Base-by-base conservation (phyloP, 2,329 filamentous ascomycete genomes). In the Corinectria fuckeliana region DNA sequence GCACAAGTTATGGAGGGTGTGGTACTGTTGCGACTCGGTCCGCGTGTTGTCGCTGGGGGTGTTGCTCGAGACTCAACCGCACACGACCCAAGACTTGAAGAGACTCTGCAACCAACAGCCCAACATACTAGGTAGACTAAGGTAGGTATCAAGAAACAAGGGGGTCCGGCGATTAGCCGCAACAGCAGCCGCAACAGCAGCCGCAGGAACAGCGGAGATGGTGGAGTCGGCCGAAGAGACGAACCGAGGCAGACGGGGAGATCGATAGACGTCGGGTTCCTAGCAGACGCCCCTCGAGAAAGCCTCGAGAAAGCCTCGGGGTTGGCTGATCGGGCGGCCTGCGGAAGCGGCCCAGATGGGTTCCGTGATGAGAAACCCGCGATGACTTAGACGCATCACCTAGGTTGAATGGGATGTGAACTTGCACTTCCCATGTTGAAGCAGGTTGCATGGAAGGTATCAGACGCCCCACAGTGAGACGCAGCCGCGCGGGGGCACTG, bases 381-480 rank as follows among this genome's bases (percentile, higher is more conserved):
- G 56, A 59, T 45, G 48, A 59, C 59, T 55, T 54, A 58, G 60
- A 62, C 64, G 63, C 64, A 60, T 63, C 64, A 36, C 54, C 55
- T 60, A 41, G 50, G 42, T 48, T 56, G 57, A n/a, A n/a, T n/a
- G n/a, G n/a, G n/a, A n/a, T n/a, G n/a, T n/a, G n/a, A n/a, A n/a
- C n/a, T n/a, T n/a, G n/a, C n/a, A n/a, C n/a, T n/a, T n/a, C n/a
- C n/a, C n/a, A n/a, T n/a, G n/a, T n/a, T n/a, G n/a, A n/a, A n/a
- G n/a, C n/a, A n/a, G n/a, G n/a, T n/a, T n/a, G n/a, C n/a, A n/a
- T 50, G 48, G 58, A 64, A 50, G 67, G 67, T 25, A 34, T n/a
- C 32, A 47, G 56, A 45, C 50, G 61, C 53, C 61, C 66, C 68
- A 68, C 62, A 50, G 56, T 59, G 36, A 52, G 42, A 56, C 57